phyloP scores from a whole-genome alignment of 164 flowering plant genomes.

The Berberis thunbergii region DNA sequence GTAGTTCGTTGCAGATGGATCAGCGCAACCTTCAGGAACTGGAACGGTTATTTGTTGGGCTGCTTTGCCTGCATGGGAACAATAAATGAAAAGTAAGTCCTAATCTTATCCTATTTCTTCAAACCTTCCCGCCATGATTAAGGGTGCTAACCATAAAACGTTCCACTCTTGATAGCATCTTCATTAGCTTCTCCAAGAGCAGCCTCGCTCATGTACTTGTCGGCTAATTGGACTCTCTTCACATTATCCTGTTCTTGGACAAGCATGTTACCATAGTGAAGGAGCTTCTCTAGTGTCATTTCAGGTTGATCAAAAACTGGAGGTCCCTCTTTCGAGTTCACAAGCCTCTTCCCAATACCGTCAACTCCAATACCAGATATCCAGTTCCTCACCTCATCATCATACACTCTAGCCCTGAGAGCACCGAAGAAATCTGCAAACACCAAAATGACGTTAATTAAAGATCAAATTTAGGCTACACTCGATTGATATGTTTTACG shows the following conservation, averaged over 20 bases:
- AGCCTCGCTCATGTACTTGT: conserved; percentile 34
- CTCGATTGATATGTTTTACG: background rate
- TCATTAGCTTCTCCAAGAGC: conserved; percentile 40
- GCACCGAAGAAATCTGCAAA: conserved; percentile 44
- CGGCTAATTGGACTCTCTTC: conserved; percentile 53
- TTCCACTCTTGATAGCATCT: conserved; percentile 28
- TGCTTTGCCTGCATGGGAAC: no score
- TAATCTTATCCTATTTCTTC: background rate
- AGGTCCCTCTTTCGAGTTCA: conserved; percentile 48
- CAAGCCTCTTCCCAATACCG: conserved; percentile 35
- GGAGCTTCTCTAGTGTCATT: conserved; percentile 41
- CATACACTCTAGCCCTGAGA: conserved; percentile 42
- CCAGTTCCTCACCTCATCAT: conserved; percentile 50
- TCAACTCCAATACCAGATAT: conserved; percentile 32
- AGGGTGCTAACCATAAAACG: conserved; percentile 24
- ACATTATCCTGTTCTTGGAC: conserved; percentile 48
- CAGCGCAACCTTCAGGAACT: conserved; percentile 46
- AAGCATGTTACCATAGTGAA: conserved; percentile 42
- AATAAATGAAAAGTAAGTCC: background rate
- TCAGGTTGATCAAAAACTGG: conserved; percentile 42
- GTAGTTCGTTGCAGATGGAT: conserved; percentile 29
- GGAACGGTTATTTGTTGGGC: conserved; percentile 38
- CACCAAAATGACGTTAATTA: background rate
- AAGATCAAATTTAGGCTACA: background rate
- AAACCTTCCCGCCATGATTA: conserved; percentile 17